Base-by-base conservation (phyloP, 1,284 basidiomycete species). In the Trichosporon ovoides region DNA sequence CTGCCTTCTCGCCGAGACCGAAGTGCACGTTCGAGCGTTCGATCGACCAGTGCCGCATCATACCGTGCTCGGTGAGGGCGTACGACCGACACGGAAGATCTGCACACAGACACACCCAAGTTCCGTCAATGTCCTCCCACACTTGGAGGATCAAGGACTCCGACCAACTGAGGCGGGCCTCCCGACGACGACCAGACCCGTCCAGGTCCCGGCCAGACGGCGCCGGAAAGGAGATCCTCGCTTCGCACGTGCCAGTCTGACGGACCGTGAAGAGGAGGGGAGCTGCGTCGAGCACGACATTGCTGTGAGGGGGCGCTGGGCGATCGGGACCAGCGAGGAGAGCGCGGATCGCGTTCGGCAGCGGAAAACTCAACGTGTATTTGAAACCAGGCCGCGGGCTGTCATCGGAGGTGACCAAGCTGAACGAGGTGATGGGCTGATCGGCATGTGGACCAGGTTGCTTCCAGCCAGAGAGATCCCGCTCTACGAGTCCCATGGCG, bases 1-100 rank as follows among this genome's bases (percentile, higher is more conserved):
- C 78, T 0, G 69, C 77, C 56, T 78, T 78, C 67, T 80, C 78
- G 16, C 78, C 78, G 34, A 79, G 56, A 13, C 78, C 78, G 24
- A 79, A 63, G 58, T 77, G 74, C 16, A 80, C 40, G 57, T 69
- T 68, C 43, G 67, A 63, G 13, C 62, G 57, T 40, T 68, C 66
- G 31, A 70, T 58, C 60, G 63, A 67, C 69, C 68, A 70, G 62
- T 72, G 70, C 19, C 72, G 68, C 52, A 68, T 70, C 38, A 79
- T 65, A 28, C 77, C 77, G 35, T 73, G 65, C 35, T 76, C 71
- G 3, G 73, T 74, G 52, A 75, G 68, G 19, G 75, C 73, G 56
- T 77, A 79, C 9, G 75, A 76, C 48, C 77, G 67, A 51, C 66
- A 64, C 1, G 72, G 70, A 7, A 77, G 68, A 59, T 78, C 77